Conservation (phyloP, 257 asterid species). For the Gentiana dahurica region DNA sequence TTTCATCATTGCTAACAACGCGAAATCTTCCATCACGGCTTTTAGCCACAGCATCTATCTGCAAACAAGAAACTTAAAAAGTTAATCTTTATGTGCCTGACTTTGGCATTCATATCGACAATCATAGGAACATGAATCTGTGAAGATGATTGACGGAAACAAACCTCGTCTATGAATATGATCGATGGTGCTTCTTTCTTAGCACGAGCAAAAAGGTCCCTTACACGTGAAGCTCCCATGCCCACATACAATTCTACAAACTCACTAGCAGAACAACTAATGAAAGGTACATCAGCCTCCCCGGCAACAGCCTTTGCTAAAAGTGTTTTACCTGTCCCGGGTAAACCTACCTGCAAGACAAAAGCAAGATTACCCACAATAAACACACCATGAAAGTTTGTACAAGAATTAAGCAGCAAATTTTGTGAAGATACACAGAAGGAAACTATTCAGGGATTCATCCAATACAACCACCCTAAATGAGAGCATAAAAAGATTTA, state of each 20-base stretch:
- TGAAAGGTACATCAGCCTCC: constrained; percentile 96
- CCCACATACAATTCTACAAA: constrained; percentile 98
- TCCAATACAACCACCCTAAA: too few species aligned
- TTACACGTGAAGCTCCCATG: constrained; percentile 99
- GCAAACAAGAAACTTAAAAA: constrained; percentile 5
- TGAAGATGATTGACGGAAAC: neutral
- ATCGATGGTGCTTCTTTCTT: constrained; percentile 99
- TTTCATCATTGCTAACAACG: constrained; percentile 90
- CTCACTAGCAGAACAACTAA: constrained; percentile 99
- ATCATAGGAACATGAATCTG: neutral
- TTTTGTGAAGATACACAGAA: too few species aligned
- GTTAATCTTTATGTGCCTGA: neutral
- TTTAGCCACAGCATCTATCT: constrained; percentile 99
- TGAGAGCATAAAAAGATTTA: too few species aligned
- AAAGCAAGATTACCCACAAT: neutral
- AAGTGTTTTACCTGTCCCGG: constrained; percentile 99
- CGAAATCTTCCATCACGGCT: constrained; percentile 97
- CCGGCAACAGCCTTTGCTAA: constrained; percentile 99
- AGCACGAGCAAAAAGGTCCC: constrained; percentile 98
- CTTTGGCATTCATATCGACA: neutral
- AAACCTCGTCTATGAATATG: constrained; percentile 95
- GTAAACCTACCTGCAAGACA: constrained; percentile 79
- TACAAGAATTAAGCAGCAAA: too few species aligned
- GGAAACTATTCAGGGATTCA: too few species aligned
- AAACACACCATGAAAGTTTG: too few species aligned